phyloP scores from a whole-genome alignment of 768 basidiomycete species.

The Chalciporus piperatus region DNA sequence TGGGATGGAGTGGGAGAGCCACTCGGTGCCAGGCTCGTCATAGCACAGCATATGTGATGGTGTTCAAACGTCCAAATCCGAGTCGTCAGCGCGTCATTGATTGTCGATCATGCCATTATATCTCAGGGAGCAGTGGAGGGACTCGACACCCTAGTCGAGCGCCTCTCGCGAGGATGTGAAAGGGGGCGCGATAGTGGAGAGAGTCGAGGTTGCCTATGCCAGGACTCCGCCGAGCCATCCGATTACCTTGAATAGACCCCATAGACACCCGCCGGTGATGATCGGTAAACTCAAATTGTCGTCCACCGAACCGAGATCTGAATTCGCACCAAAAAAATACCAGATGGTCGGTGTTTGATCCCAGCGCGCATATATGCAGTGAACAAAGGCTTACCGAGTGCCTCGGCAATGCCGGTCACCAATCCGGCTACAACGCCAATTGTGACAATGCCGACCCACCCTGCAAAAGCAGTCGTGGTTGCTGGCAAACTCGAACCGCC shows the following conservation, averaged over 20 bases:
- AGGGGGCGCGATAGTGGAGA: background rate
- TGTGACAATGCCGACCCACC: constrained; percentile 46
- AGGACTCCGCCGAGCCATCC: constrained; percentile 32
- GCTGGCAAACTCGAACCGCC: background rate
- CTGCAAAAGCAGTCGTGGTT: constrained; percentile 16
- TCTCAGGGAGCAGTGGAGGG: background rate
- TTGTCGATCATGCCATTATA: background rate
- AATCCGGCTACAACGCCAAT: constrained; percentile 68
- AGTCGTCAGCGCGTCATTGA: background rate
- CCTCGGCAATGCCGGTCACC: constrained; percentile 85
- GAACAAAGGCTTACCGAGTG: constrained; percentile 60
- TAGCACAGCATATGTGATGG: background rate
- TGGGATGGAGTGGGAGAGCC: background rate
- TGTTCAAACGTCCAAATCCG: background rate
- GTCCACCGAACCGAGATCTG: constrained; percentile 82
- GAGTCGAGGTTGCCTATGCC: constrained; percentile 5
- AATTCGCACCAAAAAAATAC: background rate
- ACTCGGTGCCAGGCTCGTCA: too few relatives aligned
- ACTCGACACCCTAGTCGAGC: background rate
- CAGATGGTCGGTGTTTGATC: background rate
- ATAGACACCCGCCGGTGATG: constrained; percentile 73
- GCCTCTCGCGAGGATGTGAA: background rate
- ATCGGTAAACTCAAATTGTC: constrained; percentile 91
- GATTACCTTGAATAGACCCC: constrained; percentile 48
- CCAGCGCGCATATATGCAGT: background rate